Conservation (phyloP, 768 basidiomycete genomes). For the Baorangia bicolor region DNA sequence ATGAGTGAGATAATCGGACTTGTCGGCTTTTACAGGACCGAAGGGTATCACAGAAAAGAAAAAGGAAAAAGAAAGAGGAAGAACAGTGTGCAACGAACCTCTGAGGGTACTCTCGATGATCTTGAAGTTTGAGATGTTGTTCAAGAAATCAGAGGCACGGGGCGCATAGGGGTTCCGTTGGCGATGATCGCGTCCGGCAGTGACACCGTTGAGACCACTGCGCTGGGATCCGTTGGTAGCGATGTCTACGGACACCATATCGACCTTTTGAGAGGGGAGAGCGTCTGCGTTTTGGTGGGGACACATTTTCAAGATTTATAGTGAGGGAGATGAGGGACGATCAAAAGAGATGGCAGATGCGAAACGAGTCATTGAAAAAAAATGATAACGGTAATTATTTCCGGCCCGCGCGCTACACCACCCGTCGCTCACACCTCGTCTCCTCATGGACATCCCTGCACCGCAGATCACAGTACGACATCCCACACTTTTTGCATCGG, state of each 20-base stretch:
- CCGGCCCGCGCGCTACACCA: conserved; percentile 41
- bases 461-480: conserved; percentile 72
- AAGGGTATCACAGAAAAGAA: neutral
- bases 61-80: neutral
- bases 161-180: conserved; percentile 81
- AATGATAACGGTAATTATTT: neutral
- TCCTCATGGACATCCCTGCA: conserved; percentile 77
- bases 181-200: conserved; percentile 41
- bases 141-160: conserved; percentile 89
- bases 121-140: conserved; percentile 89
- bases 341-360: neutral
- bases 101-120: conserved; percentile 97
- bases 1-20: conserved; percentile 15
- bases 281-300: conserved; percentile 54
- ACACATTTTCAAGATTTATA: conserved; percentile 36
- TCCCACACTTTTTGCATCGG: conserved; percentile 72
- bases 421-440: conserved; percentile 76
- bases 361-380: conserved; percentile 12
- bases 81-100: conserved; percentile 51
- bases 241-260: conserved; percentile 71
- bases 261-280: conserved; percentile 40
- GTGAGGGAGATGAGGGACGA: neutral
- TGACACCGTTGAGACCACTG: conserved; percentile 37
- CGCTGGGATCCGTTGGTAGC: conserved; percentile 37
- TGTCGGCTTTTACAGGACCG: conserved; percentile 4